Evolutionary conservation across 768 basidiomycete genomes (phyloP), one percentile per base, ranked within the genome.

Genomic region (Leccinum imitatum): DNA sequence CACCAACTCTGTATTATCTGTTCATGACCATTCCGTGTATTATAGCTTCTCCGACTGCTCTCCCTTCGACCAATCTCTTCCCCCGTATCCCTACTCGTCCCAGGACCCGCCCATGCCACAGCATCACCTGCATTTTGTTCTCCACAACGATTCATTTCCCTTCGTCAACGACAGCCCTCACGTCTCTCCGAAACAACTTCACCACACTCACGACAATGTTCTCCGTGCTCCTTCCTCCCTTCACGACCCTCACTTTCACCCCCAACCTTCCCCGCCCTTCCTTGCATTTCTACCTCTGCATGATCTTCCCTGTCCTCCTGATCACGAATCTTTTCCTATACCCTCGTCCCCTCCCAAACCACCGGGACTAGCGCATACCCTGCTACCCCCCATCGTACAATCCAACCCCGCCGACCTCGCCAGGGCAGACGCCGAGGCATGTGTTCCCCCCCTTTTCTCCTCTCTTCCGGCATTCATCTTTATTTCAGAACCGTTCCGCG

Each of bases 371-470:
- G 64, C 71, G 19, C 74, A 75, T 41, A 71, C 74, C 46, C 65
- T 74, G 14, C 48, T 75, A 4, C 73, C 73, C 6, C 73, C 73
- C 54, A 74, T 74, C 53, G 69, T 74, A 11, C 73, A 73, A 59
- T 66, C 71, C n/a, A 74, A 70, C 60, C 73, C 74, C 13, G 67
- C 73, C 7, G 71, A 71, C 33, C 55, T 69, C 27, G 46, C 63
- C 4, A 65, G 61, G 63, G 48, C 58, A 30, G 74, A 72, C 57
- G 57, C 62, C 25, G 70, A 73, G 58, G 72, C 61, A 46, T 46
- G 50, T 58, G 65, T 63, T 41, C 27, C 19, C 37, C 48, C 5
- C 21, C 10, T 8, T 15, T 35, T 35, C 9, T 54, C 33, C 47
- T 53, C 23, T 52, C 35, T 57, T 33, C 13, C 3, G 19, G n/a